These are phyloP conservation scores for Ilex paraguariensis DNA, from an alignment of 305 asterid species.

Conservation along the genomic window DNA sequence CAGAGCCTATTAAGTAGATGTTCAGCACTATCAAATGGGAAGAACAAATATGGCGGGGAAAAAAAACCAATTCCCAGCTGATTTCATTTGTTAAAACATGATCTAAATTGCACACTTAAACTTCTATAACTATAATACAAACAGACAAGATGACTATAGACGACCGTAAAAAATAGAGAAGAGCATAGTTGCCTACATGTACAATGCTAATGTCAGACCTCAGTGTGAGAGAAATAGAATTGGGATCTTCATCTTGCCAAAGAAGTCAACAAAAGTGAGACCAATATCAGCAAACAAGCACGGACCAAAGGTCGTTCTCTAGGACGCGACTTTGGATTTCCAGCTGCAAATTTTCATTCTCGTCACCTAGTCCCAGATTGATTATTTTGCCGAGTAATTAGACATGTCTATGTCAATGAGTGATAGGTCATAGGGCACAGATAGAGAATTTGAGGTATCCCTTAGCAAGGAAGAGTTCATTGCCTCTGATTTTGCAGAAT, in stretches of 20 bases:
- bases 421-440: conserved; percentile 52
- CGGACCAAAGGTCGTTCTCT: background rate
- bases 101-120: background rate
- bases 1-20: too few relatives aligned
- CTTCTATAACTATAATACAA: conserved; percentile 17
- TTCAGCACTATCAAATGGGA: too few relatives aligned
- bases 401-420: conserved; percentile 73
- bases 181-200: conserved; percentile 15
- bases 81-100: too few relatives aligned
- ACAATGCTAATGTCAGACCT: conserved; percentile 8
- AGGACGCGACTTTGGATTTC: background rate
- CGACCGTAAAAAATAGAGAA: background rate
- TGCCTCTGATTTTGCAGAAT: conserved; percentile 44
- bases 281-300: background rate
- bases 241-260: too few relatives aligned
- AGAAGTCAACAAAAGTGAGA: background rate
- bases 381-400: conserved; percentile 37
- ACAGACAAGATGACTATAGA: background rate
- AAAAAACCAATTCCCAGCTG: too few relatives aligned
- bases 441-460: conserved; percentile 35
- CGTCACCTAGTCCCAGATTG: conserved; percentile 45
- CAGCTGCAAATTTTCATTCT: background rate
- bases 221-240: background rate
- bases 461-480: conserved; percentile 45
- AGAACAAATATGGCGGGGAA: too few relatives aligned